A percentile compares a stretch with the other conserved stretches of the same genome.
phyloP scores from a whole-genome alignment of 1,284 basidiomycete genomes.

The Rhodotorula mucilaginosa region DNA sequence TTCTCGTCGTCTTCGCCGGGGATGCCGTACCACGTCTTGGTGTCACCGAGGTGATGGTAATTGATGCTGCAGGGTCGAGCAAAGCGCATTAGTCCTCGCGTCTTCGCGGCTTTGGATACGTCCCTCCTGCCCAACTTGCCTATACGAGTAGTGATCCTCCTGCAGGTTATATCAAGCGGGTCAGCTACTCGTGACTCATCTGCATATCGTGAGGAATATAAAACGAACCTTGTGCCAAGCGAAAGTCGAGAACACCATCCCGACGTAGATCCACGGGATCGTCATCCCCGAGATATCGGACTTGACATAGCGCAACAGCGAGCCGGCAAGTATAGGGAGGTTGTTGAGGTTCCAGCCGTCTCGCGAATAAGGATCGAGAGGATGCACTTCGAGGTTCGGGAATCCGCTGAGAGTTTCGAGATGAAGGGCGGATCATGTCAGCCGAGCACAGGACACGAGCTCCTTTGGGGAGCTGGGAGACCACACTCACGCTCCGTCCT shows the following conservation, averaged over 20 bases:
- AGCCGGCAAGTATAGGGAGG: slow-evolving; percentile 54
- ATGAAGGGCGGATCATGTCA: neutral
- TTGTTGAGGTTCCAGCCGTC: slow-evolving; percentile 99
- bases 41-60: slow-evolving; percentile 85
- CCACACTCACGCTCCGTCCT: slow-evolving; percentile 81
- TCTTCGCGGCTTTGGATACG: neutral
- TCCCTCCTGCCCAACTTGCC: slow-evolving; percentile 1
- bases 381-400: slow-evolving; percentile 90
- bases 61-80: slow-evolving; percentile 66
- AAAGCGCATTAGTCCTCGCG: neutral
- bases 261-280: slow-evolving; percentile 99
- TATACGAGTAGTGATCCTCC: slow-evolving; percentile 99
- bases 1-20: slow-evolving; percentile 90
- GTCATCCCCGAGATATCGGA: slow-evolving; percentile 99
- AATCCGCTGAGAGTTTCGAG: slow-evolving; percentile 67
- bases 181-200: neutral
- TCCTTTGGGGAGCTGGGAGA: neutral
- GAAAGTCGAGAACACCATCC: slow-evolving; percentile 98
- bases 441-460: neutral
- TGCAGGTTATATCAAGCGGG: neutral
- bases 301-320: slow-evolving; percentile 73
- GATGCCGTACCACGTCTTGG: slow-evolving; percentile 99
- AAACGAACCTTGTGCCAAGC: slow-evolving; percentile 84
- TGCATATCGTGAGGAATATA: too few species aligned
- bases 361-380: slow-evolving; percentile 77